Percentiles rank a stretch among this genome's conserved stretches.
These are phyloP conservation scores for Zygosaccharomyces kombuchaensis DNA, from an alignment of 805 yeast species.

Conservation along the genomic window DNA sequence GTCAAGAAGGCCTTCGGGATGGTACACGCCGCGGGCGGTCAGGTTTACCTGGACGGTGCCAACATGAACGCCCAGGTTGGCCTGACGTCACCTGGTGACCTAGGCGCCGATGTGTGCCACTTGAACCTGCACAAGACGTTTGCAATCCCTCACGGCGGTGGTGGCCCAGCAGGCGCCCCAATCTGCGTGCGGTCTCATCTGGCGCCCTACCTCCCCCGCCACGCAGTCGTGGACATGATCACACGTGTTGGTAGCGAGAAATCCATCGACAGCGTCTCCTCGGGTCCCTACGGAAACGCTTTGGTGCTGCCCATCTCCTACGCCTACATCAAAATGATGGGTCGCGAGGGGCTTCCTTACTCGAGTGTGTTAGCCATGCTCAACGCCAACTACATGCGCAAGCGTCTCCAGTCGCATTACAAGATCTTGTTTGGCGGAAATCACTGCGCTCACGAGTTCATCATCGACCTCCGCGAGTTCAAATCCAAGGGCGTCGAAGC, in stretches of 20 bases:
- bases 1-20: slow-evolving; percentile 79
- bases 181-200: slow-evolving; percentile 86
- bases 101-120: slow-evolving; percentile 98
- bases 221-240: slow-evolving; percentile 50
- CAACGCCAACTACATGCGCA: slow-evolving; percentile 95
- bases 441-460: slow-evolving; percentile 95
- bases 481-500: slow-evolving; percentile 83
- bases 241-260: slow-evolving; percentile 41
- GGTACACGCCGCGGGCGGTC: slow-evolving; percentile 85
- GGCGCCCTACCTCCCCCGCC: slow-evolving; percentile 76
- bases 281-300: slow-evolving; percentile 97
- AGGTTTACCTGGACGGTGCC: slow-evolving; percentile 97
- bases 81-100: slow-evolving; percentile 91
- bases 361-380: slow-evolving; percentile 88
- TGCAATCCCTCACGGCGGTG: slow-evolving; percentile 98
- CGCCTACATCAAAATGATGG: slow-evolving; percentile 92
- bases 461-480: slow-evolving; percentile 82
- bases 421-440: slow-evolving; percentile 63
- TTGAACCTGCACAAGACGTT: slow-evolving; percentile 95
- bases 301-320: slow-evolving; percentile 89
- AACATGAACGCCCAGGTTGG: slow-evolving; percentile 99
- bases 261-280: slow-evolving; percentile 72
- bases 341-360: slow-evolving; percentile 74
- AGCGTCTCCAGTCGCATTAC: slow-evolving; percentile 64
- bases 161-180: slow-evolving; percentile 99